Conservation (phyloP, 352 stramenopile genomes). For the Phytophthora pluvialis region DNA sequence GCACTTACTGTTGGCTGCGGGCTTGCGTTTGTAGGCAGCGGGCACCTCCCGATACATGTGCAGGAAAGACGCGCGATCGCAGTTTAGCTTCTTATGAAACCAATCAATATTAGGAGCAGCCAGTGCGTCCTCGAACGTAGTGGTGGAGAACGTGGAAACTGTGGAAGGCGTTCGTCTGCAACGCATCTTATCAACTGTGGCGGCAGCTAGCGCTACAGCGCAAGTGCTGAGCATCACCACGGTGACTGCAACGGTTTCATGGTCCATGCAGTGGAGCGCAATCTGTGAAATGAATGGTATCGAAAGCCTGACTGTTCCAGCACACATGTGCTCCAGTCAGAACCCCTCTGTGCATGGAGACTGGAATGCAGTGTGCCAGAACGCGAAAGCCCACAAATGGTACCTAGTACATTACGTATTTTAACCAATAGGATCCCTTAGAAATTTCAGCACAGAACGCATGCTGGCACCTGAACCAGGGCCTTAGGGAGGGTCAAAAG, state of each 20-base stretch:
- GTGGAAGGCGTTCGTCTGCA: no score
- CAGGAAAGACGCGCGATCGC: slow-evolving; percentile 19
- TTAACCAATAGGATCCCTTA: background rate
- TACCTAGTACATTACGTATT: background rate
- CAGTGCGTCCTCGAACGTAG: slow-evolving; percentile 17
- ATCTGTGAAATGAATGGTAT: no score
- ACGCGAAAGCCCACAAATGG: slow-evolving; percentile 1
- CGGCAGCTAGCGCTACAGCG: no score
- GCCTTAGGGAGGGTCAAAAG: no score
- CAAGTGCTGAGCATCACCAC: no score
- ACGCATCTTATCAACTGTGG: no score
- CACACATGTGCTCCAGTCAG: no score
- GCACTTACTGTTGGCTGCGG: slow-evolving; percentile 28
- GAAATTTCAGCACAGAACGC: slow-evolving; percentile 5
- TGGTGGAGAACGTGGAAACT: no score
- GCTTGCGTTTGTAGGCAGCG: slow-evolving; percentile 14
- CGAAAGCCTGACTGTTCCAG: no score
- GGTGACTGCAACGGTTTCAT: no score
- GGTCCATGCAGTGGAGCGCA: no score
- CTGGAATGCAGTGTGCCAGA: background rate
- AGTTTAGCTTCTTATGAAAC: slow-evolving; percentile 26
- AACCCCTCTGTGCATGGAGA: background rate
- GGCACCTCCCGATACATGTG: background rate
- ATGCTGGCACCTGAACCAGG: slow-evolving; percentile 1
- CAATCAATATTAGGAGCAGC: slow-evolving; percentile 5